Evolutionary conservation across 140 eudicot genomes (phyloP).

Genomic region (Anethum foeniculum): DNA sequence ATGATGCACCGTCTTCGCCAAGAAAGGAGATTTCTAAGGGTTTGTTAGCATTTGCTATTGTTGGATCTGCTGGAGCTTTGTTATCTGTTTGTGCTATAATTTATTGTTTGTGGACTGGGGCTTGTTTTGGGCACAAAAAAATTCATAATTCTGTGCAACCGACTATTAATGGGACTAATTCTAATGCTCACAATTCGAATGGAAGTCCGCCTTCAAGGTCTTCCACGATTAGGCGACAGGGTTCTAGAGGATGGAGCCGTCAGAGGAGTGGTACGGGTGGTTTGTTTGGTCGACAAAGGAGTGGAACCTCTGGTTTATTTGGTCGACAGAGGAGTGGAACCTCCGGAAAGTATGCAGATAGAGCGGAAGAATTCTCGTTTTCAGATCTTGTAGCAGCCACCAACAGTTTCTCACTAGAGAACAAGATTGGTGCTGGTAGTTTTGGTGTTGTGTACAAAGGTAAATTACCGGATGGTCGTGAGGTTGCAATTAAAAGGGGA

Average conservation of each 20-base stretch:
- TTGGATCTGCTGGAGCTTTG: constrained; percentile 79
- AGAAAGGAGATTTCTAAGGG: constrained; percentile 34
- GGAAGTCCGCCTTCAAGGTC: constrained; percentile 43
- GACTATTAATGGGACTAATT: constrained; percentile 41
- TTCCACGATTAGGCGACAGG: constrained; percentile 47
- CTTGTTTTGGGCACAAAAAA: constrained; percentile 71
- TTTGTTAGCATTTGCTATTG: constrained; percentile 69
- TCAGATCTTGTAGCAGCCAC: constrained; percentile 70
- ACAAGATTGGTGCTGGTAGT: constrained; percentile 90
- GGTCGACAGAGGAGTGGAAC: constrained; percentile 97
- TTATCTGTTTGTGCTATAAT: constrained; percentile 60
- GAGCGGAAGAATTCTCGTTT: constrained; percentile 79
- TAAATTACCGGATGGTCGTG: constrained; percentile 76
- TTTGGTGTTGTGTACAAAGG: constrained; percentile 94
- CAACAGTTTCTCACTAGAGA: constrained; percentile 56
- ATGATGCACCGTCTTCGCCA: constrained; percentile 18
- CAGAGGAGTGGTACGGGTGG: constrained; percentile 79
- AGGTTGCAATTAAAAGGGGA: constrained; percentile 90
- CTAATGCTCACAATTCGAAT: constrained; percentile 22
- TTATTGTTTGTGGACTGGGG: constrained; percentile 75
- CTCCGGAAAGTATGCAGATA: constrained; percentile 69
- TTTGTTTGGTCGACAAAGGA: constrained; percentile 66
- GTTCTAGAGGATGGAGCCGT: constrained; percentile 68
- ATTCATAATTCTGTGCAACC: constrained; percentile 92
- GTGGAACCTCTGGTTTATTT: constrained; percentile 45